Percentiles rank a stretch among this genome's conserved stretches.
phyloP scores from a whole-genome alignment of 2,329 filamentous ascomycete species.

The Beauveria asiatica region DNA sequence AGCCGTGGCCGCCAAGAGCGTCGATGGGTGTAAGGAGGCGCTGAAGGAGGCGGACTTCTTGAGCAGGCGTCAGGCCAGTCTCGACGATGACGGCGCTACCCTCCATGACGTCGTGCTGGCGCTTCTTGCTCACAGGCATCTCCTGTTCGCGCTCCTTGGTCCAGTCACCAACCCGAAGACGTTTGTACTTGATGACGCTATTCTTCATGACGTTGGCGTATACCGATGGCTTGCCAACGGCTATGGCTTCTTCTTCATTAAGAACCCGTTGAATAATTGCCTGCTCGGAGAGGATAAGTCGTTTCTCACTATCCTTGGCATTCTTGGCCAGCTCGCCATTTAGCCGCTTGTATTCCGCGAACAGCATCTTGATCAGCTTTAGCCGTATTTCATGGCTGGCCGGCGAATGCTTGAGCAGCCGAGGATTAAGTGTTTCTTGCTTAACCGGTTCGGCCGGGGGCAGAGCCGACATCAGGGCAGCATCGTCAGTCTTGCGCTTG shows the following conservation, averaged over 20 bases:
- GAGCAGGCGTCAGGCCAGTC: slow-evolving; percentile 57
- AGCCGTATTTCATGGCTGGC: slow-evolving; percentile 48
- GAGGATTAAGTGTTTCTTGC: slow-evolving; percentile 56
- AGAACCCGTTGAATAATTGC: slow-evolving; percentile 60
- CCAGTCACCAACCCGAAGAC: slow-evolving; percentile 68
- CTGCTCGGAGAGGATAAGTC: slow-evolving; percentile 52
- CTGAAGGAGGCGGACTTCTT: slow-evolving; percentile 60
- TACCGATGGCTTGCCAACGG: slow-evolving; percentile 56
- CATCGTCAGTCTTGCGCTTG: background rate
- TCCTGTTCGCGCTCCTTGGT: slow-evolving; percentile 45
- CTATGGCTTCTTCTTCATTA: slow-evolving; percentile 71
- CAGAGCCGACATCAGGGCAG: background rate
- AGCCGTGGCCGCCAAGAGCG: slow-evolving; percentile 60
- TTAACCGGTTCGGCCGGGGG: slow-evolving; percentile 18
- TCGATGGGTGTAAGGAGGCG: slow-evolving; percentile 56
- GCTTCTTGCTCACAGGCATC: slow-evolving; percentile 27
- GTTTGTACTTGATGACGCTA: slow-evolving; percentile 65
- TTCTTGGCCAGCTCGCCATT: slow-evolving; percentile 54
- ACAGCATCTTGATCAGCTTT: slow-evolving; percentile 50
- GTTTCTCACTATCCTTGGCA: slow-evolving; percentile 34
- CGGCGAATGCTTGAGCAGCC: slow-evolving; percentile 50
- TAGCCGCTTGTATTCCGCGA: slow-evolving; percentile 54
- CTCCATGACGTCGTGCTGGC: slow-evolving; percentile 22
- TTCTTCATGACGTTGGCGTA: slow-evolving; percentile 83
- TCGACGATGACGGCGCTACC: slow-evolving; percentile 45